A percentile compares a stretch with the other conserved stretches of the same genome.
These are phyloP conservation scores for Westerdykella ornata DNA, from an alignment of 2,329 filamentous ascomycete species.

Conservation along the genomic window DNA sequence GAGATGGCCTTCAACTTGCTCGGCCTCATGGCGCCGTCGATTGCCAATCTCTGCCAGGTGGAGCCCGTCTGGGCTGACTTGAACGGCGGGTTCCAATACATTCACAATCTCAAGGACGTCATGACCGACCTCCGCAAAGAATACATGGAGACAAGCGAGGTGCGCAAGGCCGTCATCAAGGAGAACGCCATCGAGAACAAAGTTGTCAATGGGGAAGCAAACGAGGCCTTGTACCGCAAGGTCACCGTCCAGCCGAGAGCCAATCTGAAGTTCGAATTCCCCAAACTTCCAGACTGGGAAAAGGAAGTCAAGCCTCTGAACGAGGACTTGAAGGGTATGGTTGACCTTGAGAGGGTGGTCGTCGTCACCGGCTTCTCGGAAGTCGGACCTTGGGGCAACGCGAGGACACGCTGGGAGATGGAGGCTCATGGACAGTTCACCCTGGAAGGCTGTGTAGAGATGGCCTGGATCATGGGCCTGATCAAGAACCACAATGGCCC, in stretches of 20 bases:
- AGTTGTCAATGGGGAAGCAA: conserved; percentile 88
- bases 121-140: conserved; percentile 93
- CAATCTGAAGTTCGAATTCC: conserved; percentile 98
- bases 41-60: conserved; percentile 90
- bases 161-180: conserved; percentile 87
- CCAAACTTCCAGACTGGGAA: conserved; percentile 84
- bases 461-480: conserved; percentile 99
- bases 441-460: conserved; percentile 94
- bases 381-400: conserved; percentile 97
- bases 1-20: conserved; percentile 99
- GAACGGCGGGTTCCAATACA: conserved; percentile 95
- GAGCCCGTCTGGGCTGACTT: conserved; percentile 96
- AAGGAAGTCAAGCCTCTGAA: conserved; percentile 84
- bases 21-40: conserved; percentile 86
- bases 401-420: conserved; percentile 98
- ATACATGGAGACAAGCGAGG: conserved; percentile 89
- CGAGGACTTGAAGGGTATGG: conserved; percentile 87
- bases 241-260: conserved; percentile 87
- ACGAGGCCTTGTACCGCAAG: conserved; percentile 90
- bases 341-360: conserved; percentile 95
- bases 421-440: conserved; percentile 95
- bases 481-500: conserved; percentile 98
- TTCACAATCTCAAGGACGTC: conserved; percentile 86
- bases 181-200: conserved; percentile 96
- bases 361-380: conserved; percentile 96